phyloP scores from a whole-genome alignment of 805 yeast species.

The Allodekkera sacchari region DNA sequence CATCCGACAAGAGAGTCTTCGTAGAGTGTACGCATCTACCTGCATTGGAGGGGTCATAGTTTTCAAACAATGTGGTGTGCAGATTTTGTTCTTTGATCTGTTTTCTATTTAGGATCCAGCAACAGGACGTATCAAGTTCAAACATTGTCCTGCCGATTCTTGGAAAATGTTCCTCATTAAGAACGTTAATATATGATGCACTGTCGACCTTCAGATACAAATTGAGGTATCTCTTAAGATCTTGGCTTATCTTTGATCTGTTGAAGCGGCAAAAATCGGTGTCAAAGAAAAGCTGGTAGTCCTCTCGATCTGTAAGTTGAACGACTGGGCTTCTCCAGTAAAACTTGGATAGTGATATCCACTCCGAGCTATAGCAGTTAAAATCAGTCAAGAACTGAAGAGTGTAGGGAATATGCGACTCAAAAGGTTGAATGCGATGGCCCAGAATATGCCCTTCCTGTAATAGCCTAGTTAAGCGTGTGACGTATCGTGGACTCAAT shows the following conservation, averaged over 20 bases:
- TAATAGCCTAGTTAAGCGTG: constrained; percentile 43
- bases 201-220: constrained; percentile 9
- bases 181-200: constrained; percentile 16
- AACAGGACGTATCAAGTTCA: constrained; percentile 65
- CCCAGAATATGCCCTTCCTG: constrained; percentile 35
- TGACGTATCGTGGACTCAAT: constrained; percentile 50
- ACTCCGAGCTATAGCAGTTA: constrained; percentile 77
- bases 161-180: constrained; percentile 26
- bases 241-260: constrained; percentile 20
- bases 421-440: constrained; percentile 45
- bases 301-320: constrained; percentile 3
- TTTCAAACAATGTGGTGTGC: constrained; percentile 32
- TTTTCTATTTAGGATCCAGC: constrained; percentile 49
- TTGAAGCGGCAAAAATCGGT: constrained; percentile 18
- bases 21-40: constrained; percentile 36
- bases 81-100: constrained; percentile 35
- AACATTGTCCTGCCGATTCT: constrained; percentile 56
- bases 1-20: constrained; percentile 51
- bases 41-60: constrained; percentile 1
- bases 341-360: constrained; percentile 45
- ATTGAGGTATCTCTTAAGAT: constrained; percentile 26
- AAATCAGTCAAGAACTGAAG: constrained; percentile 78
- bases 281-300: constrained; percentile 15
- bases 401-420: constrained; percentile 70
- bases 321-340: constrained; percentile 52